These are phyloP conservation scores for Sordariomycetes sp. DNA, from an alignment of 2,329 filamentous ascomycete species.

Conservation along the genomic window DNA sequence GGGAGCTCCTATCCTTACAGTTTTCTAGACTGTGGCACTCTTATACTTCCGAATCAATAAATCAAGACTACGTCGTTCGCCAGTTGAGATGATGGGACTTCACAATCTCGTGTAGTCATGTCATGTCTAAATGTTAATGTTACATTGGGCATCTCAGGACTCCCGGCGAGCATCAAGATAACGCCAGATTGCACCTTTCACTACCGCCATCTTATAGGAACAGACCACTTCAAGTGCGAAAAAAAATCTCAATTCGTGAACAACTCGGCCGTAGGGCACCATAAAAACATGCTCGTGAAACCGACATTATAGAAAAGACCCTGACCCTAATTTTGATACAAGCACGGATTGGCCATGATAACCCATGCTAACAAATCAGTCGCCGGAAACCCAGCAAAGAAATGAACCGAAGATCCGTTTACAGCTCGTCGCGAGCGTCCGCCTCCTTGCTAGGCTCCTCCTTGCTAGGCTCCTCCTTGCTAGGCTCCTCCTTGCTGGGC, in stretches of 20 bases:
- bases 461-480: slow-evolving; percentile 28
- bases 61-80: too few species aligned
- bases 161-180: too few species aligned
- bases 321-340: slow-evolving; percentile 5
- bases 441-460: slow-evolving; percentile 25
- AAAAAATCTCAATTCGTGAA: neutral
- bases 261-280: neutral
- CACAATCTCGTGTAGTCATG: too few species aligned
- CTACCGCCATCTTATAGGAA: neutral
- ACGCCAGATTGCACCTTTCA: neutral
- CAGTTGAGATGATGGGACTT: too few species aligned
- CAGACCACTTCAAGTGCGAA: neutral
- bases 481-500: slow-evolving; percentile 37
- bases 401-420: slow-evolving; percentile 26
- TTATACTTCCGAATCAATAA: too few species aligned
- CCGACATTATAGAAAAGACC: slow-evolving; percentile 2
- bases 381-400: neutral
- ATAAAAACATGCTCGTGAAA: slow-evolving; percentile 2
- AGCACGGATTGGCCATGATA: slow-evolving; percentile 1
- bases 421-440: slow-evolving; percentile 62
- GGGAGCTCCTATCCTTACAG: too few species aligned
- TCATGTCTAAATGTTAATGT: too few species aligned
- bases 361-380: slow-evolving; percentile 3
- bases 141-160: too few species aligned
- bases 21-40: too few species aligned